Percentiles rank a stretch among this genome's conserved stretches.
These are phyloP conservation scores for Trametes meyenii DNA, from an alignment of 768 basidiomycete species.

Conservation along the genomic window DNA sequence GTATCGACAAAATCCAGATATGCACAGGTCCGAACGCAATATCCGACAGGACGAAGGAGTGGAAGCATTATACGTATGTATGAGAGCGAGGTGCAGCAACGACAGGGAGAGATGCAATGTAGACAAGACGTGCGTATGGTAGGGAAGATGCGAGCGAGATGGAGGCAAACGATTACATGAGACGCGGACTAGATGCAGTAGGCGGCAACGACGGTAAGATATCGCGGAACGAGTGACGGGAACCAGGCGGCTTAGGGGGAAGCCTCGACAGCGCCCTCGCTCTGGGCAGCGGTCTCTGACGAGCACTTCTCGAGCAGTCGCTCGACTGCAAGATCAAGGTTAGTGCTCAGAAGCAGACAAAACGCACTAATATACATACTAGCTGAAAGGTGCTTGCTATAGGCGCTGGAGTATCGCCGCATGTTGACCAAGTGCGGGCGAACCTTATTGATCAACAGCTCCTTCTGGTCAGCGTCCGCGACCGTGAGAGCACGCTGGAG, in stretches of 20 bases:
- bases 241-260: neutral
- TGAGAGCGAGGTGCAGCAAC: conserved; percentile 20
- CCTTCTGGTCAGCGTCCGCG: conserved; percentile 73
- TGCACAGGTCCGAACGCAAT: conserved; percentile 22
- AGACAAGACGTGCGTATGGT: conserved; percentile 15
- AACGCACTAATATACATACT: conserved; percentile 51
- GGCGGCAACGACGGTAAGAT: conserved; percentile 8
- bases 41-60: conserved; percentile 24
- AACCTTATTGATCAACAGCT: conserved; percentile 60
- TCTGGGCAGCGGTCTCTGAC: neutral
- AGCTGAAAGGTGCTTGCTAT: conserved; percentile 79
- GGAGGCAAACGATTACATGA: neutral
- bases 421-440: conserved; percentile 70
- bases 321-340: conserved; percentile 52
- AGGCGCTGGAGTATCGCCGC: conserved; percentile 70
- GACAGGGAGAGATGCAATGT: conserved; percentile 12
- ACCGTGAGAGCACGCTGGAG: conserved; percentile 76
- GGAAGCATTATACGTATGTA: conserved; percentile 23
- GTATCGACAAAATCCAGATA: conserved; percentile 22
- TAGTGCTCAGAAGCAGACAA: neutral
- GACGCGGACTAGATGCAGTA: neutral
- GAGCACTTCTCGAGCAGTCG: conserved; percentile 60
- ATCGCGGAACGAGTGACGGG: neutral
- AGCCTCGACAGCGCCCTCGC: conserved; percentile 10
- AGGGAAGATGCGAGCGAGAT: conserved; percentile 2